Evolutionary conservation across 1,139 yeast species (phyloP).

Genomic region (Magnusiomyces suaveolens): DNA sequence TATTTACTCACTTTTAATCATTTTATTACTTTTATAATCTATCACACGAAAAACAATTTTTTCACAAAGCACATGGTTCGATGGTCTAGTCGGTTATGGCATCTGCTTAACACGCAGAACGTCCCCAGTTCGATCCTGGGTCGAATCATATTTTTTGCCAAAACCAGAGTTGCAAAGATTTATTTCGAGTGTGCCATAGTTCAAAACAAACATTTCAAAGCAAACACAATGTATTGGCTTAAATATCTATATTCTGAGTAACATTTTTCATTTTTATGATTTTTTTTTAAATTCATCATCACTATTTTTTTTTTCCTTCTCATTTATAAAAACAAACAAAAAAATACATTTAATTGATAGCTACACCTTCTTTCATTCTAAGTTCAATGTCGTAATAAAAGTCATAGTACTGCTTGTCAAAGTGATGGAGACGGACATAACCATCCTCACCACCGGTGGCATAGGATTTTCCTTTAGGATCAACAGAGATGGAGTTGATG

Average conservation of each 20-base stretch:
- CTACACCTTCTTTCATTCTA: conserved; percentile 1
- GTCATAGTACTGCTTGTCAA: conserved; percentile 85
- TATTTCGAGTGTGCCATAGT: too few relatives aligned
- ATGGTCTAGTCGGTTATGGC: conserved; percentile 99
- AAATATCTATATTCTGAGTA: background rate
- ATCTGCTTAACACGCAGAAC: conserved; percentile 99
- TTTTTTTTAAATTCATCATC: background rate
- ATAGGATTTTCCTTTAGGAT: conserved; percentile 88
- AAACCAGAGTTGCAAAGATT: too few relatives aligned
- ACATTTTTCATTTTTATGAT: too few relatives aligned
- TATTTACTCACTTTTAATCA: too few relatives aligned
- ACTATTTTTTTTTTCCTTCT: background rate
- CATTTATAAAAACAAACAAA: background rate
- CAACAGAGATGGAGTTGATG: conserved; percentile 83
- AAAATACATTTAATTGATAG: background rate
- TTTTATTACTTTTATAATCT: too few relatives aligned
- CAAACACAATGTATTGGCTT: too few relatives aligned
- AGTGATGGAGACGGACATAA: conserved; percentile 84
- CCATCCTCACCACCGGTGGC: conserved; percentile 99
- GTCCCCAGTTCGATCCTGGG: conserved; percentile 99
- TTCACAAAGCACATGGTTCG: too few relatives aligned
- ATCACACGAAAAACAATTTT: too few relatives aligned
- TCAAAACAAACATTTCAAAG: too few relatives aligned
- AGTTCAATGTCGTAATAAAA: conserved; percentile 84
- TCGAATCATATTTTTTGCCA: conserved; percentile 55